A percentile compares a stretch with the other conserved stretches of the same genome.
Evolutionary conservation across 2,329 filamentous ascomycete species (phyloP).

Genomic region (Verticillium tricorpus): DNA sequence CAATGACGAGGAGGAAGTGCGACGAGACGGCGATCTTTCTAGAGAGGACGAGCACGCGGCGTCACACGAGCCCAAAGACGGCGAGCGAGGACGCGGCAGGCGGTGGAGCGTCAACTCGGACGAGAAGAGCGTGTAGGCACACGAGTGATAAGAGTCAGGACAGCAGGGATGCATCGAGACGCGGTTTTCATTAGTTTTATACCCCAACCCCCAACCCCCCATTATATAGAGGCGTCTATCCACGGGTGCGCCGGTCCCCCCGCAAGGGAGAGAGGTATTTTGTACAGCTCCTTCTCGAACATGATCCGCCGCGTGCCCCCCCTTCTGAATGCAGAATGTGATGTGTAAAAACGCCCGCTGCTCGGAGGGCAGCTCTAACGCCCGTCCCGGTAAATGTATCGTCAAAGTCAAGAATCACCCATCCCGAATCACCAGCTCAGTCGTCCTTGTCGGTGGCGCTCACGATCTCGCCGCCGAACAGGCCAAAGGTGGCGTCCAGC

Average conservation of each 20-base stretch:
- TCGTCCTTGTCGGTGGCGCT: slow-evolving; percentile 55
- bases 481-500: slow-evolving; percentile 52
- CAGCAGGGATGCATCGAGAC: not conserved
- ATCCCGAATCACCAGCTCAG: slow-evolving; percentile 19
- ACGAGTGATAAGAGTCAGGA: not conserved
- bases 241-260: not conserved
- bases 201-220: not conserved
- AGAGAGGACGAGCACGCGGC: not conserved
- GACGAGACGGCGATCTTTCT: not conserved
- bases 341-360: not conserved
- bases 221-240: not conserved
- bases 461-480: slow-evolving; percentile 56
- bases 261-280: not conserved
- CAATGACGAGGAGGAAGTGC: not conserved
- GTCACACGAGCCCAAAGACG: not conserved
- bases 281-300: not conserved
- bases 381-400: too few relatives aligned
- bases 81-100: not conserved
- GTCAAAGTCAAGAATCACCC: not conserved
- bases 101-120: slow-evolving; percentile 3
- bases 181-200: not conserved
- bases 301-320: not conserved
- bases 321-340: not conserved
- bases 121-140: not conserved
- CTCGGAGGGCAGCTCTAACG: too few relatives aligned